phyloP scores from a whole-genome alignment of 257 asterid species.

The Solanum medicagineum region DNA sequence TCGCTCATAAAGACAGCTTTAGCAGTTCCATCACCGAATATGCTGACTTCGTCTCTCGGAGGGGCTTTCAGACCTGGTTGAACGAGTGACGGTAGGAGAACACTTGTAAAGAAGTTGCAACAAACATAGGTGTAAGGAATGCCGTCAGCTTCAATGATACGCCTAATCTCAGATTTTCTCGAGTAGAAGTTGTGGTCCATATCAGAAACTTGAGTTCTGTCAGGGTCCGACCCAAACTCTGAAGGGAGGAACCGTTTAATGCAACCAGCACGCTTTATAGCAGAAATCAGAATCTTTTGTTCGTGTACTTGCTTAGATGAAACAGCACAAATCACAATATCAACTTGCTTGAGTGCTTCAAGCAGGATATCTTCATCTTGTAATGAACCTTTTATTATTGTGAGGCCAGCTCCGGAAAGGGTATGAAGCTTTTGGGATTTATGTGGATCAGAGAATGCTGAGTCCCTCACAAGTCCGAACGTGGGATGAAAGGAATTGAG shows the following conservation, averaged over 20 bases:
- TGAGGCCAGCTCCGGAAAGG: constrained; percentile 46
- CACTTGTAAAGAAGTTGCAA: constrained; percentile 74
- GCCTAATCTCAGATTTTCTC: constrained; percentile 69
- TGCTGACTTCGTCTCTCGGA: constrained; percentile 63
- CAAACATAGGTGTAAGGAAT: constrained; percentile 74
- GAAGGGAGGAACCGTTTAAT: constrained; percentile 91
- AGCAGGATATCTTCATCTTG: constrained; percentile 48
- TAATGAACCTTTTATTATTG: constrained; percentile 65
- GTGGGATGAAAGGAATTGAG: constrained; percentile 57
- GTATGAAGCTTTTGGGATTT: constrained; percentile 39
- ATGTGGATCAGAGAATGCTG: constrained; percentile 52
- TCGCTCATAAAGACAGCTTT: constrained; percentile 73
- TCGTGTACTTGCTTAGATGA: constrained; percentile 52
- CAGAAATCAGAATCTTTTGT: constrained; percentile 65
- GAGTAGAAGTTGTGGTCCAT: constrained; percentile 63
- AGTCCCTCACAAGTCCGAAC: constrained; percentile 68
- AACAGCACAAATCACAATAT: constrained; percentile 76
- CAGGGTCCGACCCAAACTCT: constrained; percentile 84
- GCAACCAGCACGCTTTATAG: constrained; percentile 65
- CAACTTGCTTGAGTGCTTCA: constrained; percentile 59
- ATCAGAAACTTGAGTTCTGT: constrained; percentile 46
- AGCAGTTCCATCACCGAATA: constrained; percentile 72
- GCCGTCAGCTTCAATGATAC: constrained; percentile 61
- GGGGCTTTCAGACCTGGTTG: constrained; percentile 68
- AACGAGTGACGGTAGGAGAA: constrained; percentile 71